Conservation (phyloP, 2,329 filamentous ascomycete species). For the Tolypocladium cylindrosporum region DNA sequence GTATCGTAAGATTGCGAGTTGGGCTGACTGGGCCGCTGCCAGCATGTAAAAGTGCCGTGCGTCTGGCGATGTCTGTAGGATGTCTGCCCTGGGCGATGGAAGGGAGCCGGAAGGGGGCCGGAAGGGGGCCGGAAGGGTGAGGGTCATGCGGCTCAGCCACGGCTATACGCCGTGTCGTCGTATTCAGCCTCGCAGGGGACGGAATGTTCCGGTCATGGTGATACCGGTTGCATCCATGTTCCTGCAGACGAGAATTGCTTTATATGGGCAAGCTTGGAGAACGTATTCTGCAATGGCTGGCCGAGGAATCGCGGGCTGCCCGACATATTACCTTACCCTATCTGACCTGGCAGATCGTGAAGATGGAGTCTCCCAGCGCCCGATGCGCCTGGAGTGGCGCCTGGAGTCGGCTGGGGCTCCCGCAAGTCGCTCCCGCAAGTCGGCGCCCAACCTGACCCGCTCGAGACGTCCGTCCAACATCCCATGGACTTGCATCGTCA, state of each 20-base stretch:
- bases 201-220: background rate
- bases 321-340: background rate
- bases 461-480: background rate
- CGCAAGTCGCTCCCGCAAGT: too few species aligned
- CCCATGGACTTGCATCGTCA: background rate
- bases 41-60: background rate
- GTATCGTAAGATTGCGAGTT: background rate
- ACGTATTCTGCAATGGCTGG: too few species aligned
- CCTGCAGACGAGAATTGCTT: too few species aligned
- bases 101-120: too few species aligned
- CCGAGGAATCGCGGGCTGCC: background rate
- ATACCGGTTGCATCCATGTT: background rate
- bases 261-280: too few species aligned
- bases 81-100: too few species aligned
- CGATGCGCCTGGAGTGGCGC: too few species aligned
- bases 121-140: too few species aligned
- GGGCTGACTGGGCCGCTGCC: background rate
- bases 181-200: background rate
- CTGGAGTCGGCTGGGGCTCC: too few species aligned
- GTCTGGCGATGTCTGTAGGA: background rate
- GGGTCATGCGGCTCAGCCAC: background rate
- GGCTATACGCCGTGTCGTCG: background rate
- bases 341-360: too few species aligned
- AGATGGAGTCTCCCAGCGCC: too few species aligned
- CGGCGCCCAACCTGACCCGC: background rate